phyloP scores from a whole-genome alignment of 176 grass and related monocot genomes.

The Aegilops speltoides region DNA sequence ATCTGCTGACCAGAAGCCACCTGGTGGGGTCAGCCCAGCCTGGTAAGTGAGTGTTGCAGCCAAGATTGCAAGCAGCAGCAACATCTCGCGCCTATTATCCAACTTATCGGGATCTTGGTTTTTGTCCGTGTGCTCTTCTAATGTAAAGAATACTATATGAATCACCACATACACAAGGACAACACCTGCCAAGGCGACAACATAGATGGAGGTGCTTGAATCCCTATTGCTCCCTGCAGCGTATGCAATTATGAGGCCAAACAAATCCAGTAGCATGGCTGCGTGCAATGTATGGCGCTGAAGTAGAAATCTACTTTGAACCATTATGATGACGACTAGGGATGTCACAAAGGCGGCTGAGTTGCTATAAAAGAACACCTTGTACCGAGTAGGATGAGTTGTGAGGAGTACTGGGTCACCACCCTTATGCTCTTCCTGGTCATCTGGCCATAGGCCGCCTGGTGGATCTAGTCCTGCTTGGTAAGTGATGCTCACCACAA shows the following conservation, averaged over 20 bases:
- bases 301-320: not conserved
- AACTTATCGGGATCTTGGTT: not conserved
- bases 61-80: slow-evolving; percentile 18
- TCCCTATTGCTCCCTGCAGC: not conserved
- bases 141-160: slow-evolving; percentile 10
- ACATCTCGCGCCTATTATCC: too few species aligned
- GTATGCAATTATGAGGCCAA: slow-evolving; percentile 38
- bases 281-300: not conserved
- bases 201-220: not conserved
- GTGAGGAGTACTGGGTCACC: slow-evolving; percentile 14
- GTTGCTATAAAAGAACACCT: slow-evolving; percentile 42
- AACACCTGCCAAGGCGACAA: slow-evolving; percentile 7
- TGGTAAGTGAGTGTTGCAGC: slow-evolving; percentile 43
- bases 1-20: not conserved
- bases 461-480: slow-evolving; percentile 34
- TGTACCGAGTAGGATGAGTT: slow-evolving; percentile 1
- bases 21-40: slow-evolving; percentile 22
- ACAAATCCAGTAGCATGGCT: slow-evolving; percentile 25
- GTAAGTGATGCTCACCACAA: slow-evolving; percentile 37
- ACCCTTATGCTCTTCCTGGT: not conserved
- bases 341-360: slow-evolving; percentile 27
- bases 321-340: slow-evolving; percentile 15
- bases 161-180: slow-evolving; percentile 18
- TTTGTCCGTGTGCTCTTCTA: not conserved
- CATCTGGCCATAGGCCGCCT: slow-evolving; percentile 34